Evolutionary conservation across 1,139 yeast species (phyloP), one percentile per base, ranked within the genome.

Genomic region (Yamadazyma dushanensis): DNA sequence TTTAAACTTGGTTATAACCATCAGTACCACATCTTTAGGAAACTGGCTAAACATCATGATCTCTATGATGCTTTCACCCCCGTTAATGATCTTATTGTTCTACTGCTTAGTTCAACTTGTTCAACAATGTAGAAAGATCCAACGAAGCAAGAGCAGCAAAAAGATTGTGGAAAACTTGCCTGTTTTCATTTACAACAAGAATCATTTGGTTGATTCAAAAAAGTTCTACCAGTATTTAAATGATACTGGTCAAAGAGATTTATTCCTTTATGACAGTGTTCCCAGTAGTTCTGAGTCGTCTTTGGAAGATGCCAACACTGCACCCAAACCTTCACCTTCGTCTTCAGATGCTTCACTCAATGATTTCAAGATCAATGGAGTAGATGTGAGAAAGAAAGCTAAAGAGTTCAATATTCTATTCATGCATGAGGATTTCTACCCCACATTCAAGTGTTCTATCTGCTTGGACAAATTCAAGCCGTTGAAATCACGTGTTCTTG

Each of bases 61-160:
- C 11, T 68, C 73, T 30, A 64, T 70, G 68, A 56, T 69, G 10
- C 50, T 70, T 11, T 67, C 73, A 11, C 76, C 76, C 1, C 76
- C 76, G 0, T 47, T 70, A 16, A 45, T 70, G 35, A 66, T 70
- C 18, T 47, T 70, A 10, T 31, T 64, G 11, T 61, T 66, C 41
- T 70, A 69, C 43, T 46, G 61, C 13, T 34, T 57, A 11, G 57
- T 70, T 15, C 54, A 65, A 26, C 46, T 57, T 19, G 55, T 65
- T 16, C 73, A 66, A 42, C 47, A 50, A 33, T 51, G 55, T 29
- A 48, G 63, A 34, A 54, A 50, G 31, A 49, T 59, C 9, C 64
- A 59, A 31, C 51, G 54, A 23, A 66, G 58, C 44, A 44, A 47
- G 32, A 46, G 53, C 15, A 68, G 68, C 47, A 56, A 61, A 32